Conservation (phyloP, 164 flowering plant species). For the Piper longum region DNA sequence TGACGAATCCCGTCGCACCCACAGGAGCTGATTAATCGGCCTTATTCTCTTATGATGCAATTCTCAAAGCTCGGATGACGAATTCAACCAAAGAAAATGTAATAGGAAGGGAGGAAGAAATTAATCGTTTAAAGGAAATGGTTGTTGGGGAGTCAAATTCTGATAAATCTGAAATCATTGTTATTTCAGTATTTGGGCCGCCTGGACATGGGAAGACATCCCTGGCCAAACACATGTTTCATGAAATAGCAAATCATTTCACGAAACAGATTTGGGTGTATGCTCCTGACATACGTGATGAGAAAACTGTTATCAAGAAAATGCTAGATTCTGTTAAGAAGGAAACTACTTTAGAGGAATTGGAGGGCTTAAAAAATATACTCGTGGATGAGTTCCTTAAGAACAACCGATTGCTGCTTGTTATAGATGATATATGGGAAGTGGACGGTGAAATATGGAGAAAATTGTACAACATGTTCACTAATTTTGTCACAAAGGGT, state of each 20-base stretch:
- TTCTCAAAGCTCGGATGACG: no score
- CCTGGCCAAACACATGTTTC: slow-evolving; percentile 3
- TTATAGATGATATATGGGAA: slow-evolving; percentile 9
- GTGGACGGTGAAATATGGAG: background rate
- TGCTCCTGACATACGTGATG: background rate
- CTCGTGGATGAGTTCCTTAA: background rate
- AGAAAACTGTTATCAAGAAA: background rate
- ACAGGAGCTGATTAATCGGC: no score
- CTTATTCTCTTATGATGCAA: no score
- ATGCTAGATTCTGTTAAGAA: background rate
- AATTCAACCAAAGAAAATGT: no score
- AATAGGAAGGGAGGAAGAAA: no score
- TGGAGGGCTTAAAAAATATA: background rate
- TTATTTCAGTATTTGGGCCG: slow-evolving; percentile 5
- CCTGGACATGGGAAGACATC: slow-evolving; percentile 9
- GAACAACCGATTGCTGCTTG: slow-evolving; percentile 4
- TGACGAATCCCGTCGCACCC: no score
- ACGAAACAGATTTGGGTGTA: background rate
- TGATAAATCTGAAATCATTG: background rate
- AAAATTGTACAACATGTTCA: background rate
- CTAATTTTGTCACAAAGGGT: background rate
- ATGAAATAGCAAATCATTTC: background rate
- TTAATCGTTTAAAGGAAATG: no score
- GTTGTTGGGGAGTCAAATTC: no score
- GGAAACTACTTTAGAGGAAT: background rate